Evolutionary conservation across 129 eudicot species (phyloP), one percentile per base, ranked within the genome.

Genomic region (Helichrysum umbraculigerum): DNA sequence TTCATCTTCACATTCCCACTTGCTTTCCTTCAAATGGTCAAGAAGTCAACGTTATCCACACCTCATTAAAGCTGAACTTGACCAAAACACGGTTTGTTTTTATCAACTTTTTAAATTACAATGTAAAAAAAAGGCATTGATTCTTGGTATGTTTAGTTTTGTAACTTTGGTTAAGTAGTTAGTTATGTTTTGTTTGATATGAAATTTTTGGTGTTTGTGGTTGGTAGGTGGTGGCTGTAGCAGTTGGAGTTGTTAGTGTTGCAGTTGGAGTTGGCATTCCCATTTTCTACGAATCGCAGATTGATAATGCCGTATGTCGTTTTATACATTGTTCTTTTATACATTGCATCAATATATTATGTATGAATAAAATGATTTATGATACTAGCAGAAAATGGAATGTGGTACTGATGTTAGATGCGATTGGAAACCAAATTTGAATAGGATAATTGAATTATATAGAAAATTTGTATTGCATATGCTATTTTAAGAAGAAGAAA

Each of bases 201-300:
- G 8, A 21, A 71, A 51, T 82, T 68, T 25, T 78, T 34, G 59
- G 14, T 50, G 51, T 50, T 57, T 16, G 68, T 61, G 54, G 60
- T 9, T 65, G 71, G 81, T 87, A 94, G 98, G 72, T 91, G 63
- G 87, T 88, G 39, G 96, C 93, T 50, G 85, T 94, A 30, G 72
- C 97, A 34, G 98, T 91, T 51, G 97, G 98, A n/a, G 83, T 94
- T 50, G 90, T 83, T 33, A 94, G 98, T 66, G 87, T 94, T 70
- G 97, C 97, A 0, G 81, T 81, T 74, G 98, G 98, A 73, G 75
- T 94, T 75, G 98, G 98, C 32, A 76, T 94, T 44, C 98, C 97
- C 0, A 85, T 91, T 37, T 94, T 94, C 81, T 94, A 91, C 78
- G 98, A 94, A 72, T 80, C 88, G 21, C 98, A 94, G 71, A 94